Percentiles rank a stretch among this genome's conserved stretches.
phyloP scores from a whole-genome alignment of 352 stramenopile species.

The Globisporangium rhizosaccharum region DNA sequence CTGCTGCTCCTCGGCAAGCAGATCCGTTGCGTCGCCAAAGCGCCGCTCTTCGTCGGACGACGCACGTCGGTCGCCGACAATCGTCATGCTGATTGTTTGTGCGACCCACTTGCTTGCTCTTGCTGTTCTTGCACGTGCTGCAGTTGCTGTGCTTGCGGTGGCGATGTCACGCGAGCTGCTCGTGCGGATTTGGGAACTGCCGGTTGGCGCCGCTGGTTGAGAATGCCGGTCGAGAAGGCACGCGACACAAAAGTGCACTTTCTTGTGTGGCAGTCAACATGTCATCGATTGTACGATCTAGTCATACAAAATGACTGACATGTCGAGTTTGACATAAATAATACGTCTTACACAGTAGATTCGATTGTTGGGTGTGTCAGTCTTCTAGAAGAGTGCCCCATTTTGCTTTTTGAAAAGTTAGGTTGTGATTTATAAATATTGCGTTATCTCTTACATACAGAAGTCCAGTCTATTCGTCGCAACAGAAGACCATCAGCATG shows the following conservation, averaged over 20 bases:
- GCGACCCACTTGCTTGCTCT: background rate
- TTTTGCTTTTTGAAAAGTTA: background rate
- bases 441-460: background rate
- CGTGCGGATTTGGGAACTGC: too few relatives aligned
- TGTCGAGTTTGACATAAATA: background rate
- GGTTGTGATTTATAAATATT: too few relatives aligned
- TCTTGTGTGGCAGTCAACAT: background rate
- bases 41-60: slow-evolving; percentile 13
- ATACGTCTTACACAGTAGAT: slow-evolving; percentile 6
- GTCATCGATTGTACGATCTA: slow-evolving; percentile 3
- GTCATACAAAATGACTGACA: slow-evolving; percentile 1
- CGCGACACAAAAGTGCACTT: too few relatives aligned
- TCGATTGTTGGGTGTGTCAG: slow-evolving; percentile 1
- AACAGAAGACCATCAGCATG: slow-evolving; percentile 1
- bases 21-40: slow-evolving; percentile 14
- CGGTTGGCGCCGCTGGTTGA: too few relatives aligned
- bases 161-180: too few relatives aligned
- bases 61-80: background rate
- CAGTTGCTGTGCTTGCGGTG: too few relatives aligned
- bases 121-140: background rate
- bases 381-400: background rate
- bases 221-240: too few relatives aligned
- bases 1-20: slow-evolving; percentile 35
- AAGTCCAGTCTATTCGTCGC: background rate
- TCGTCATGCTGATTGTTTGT: background rate